Conservation (phyloP, 139 green algal species). For the Edaphochlamys debaryana region DNA sequence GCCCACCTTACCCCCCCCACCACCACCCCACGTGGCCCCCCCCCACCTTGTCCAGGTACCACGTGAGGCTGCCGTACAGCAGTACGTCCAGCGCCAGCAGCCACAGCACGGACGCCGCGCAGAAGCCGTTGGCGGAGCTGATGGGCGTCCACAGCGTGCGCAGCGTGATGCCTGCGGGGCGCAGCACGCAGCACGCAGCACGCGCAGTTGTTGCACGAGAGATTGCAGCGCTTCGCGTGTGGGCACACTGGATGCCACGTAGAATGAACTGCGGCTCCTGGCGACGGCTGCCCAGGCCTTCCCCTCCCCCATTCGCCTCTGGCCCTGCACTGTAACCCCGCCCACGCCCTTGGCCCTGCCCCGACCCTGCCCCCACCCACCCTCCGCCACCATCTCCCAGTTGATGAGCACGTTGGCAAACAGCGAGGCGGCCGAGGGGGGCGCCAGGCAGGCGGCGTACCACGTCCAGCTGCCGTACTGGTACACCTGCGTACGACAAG, state of each 20-base stretch:
- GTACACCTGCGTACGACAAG: slow-evolving; percentile 33
- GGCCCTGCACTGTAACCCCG: too few relatives aligned
- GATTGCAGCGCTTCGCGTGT: too few relatives aligned
- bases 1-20: background rate
- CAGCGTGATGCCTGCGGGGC: slow-evolving; percentile 51
- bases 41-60: slow-evolving; percentile 78
- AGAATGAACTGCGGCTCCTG: too few relatives aligned
- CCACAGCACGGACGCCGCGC: slow-evolving; percentile 58
- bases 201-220: too few relatives aligned
- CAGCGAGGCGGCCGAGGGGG: slow-evolving; percentile 77
- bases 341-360: too few relatives aligned
- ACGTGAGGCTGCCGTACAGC: slow-evolving; percentile 66
- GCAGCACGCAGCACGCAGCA: too few relatives aligned
- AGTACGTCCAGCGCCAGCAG: slow-evolving; percentile 73
- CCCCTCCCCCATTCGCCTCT: too few relatives aligned
- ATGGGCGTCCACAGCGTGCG: slow-evolving; percentile 58
- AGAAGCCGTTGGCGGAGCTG: slow-evolving; percentile 63
- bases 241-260: too few relatives aligned
- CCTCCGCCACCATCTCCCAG: slow-evolving; percentile 65
- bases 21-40: background rate
- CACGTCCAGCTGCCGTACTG: slow-evolving; percentile 74
- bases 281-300: too few relatives aligned
- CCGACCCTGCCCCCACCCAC: background rate
- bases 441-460: slow-evolving; percentile 74
- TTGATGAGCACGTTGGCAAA: slow-evolving; percentile 77